Base-by-base conservation (phyloP, 2,329 filamentous ascomycete species). In the Cephalotrichum gorgonifer region DNA sequence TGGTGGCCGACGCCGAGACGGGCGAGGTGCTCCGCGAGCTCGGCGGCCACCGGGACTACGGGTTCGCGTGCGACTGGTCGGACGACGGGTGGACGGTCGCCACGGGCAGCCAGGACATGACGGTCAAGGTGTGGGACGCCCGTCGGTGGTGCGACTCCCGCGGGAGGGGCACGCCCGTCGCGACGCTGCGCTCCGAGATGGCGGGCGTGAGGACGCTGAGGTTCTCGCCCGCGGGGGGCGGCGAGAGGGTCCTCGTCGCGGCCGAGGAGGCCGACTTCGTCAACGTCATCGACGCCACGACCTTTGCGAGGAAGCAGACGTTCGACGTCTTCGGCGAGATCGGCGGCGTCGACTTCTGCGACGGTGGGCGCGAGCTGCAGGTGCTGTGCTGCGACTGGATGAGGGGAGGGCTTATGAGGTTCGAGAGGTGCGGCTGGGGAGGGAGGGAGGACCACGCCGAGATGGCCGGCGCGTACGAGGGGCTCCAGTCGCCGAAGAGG, bases 41-140 rank as follows among this genome's bases (percentile, higher is more conserved):
- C 2, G 63, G 68, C 4, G 81, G 83, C 2, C 85, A 88, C 58
- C 71, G 70, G 14, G 85, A 89, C 58, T 85, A 75, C 55, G 84
- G 81, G 2, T 91, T 90, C 57, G 80, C 86, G 2, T 88, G 84
- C 57, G 86, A 84, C 55, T 91, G 86, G 86, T 83, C 85, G 17
- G 80, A 85, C 48, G 83, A 90, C 59, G 86, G 85, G 28, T 81
- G 81, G 67, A 83, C 81, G 12, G 75, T 90, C 20, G 86, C 86
- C 12, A 90, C 86, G 0, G 86, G 82, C 22, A 84, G 83, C 53
- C 86, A 91, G 62, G 86, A 91, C 62, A 83, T 76, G 60, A 75
- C 73, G 26, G 74, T 90, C 55, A 79, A 81, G 54, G 79, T 91
- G 44, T 90, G 84, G 81, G 86, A 91, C 60, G 83, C 85, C 7